These are phyloP conservation scores for Coemansia sp. DNA, from an alignment of 192 early-diverging fungal species.

Conservation along the genomic window DNA sequence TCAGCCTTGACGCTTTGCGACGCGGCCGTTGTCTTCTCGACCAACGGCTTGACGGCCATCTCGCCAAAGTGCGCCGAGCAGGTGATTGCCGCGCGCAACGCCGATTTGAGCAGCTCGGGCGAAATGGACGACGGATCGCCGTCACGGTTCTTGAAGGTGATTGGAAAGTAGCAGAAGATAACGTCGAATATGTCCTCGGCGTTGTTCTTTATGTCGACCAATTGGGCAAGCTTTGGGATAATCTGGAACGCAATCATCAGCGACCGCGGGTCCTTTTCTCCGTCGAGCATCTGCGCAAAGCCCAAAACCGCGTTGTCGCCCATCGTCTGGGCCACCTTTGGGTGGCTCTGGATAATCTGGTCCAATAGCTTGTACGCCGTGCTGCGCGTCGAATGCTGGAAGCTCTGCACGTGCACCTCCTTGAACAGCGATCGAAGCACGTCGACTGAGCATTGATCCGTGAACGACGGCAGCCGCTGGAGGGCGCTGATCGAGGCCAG, in stretches of 20 bases:
- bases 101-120: conserved; percentile 82
- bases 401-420: conserved; percentile 88
- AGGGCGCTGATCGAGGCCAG: conserved; percentile 65
- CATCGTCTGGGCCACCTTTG: conserved; percentile 61
- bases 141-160: conserved; percentile 95
- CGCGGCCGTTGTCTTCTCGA: conserved; percentile 87
- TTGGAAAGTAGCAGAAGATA: conserved; percentile 99
- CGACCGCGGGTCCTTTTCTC: conserved; percentile 99
- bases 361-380: conserved; percentile 74
- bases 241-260: conserved; percentile 84
- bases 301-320: conserved; percentile 74
- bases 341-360: conserved; percentile 55
- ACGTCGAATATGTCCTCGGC: conserved; percentile 95
- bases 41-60: conserved; percentile 80
- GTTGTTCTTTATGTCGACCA: conserved; percentile 78
- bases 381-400: conserved; percentile 81
- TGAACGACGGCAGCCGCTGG: conserved; percentile 60
- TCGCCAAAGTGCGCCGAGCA: conserved; percentile 75
- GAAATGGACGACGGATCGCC: conserved; percentile 96
- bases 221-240: conserved; percentile 63
- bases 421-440: conserved; percentile 62
- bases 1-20: conserved; percentile 92
- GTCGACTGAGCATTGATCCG: conserved; percentile 55
- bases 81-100: conserved; percentile 74
- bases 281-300: conserved; percentile 87